A percentile compares a stretch with the other conserved stretches of the same genome.
Evolutionary conservation across 78 protist genomes (phyloP).

Genomic region (Dictyostelium capitatum): DNA sequence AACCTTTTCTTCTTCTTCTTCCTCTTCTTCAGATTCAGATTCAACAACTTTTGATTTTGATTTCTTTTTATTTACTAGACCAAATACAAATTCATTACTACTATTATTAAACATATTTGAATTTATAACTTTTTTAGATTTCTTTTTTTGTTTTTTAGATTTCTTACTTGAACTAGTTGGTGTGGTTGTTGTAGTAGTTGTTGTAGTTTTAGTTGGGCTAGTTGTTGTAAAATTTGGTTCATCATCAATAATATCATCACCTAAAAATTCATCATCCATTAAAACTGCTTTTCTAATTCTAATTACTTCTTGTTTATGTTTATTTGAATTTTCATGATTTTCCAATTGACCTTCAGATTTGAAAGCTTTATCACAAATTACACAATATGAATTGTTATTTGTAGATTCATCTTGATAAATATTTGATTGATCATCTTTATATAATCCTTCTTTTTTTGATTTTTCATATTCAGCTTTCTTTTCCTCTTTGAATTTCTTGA

Average conservation of each 20-base stretch:
- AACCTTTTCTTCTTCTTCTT: neutral
- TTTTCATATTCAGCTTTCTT: constrained; percentile 50
- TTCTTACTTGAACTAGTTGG: neutral
- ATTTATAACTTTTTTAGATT: constrained; percentile 7
- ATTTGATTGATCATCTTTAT: neutral
- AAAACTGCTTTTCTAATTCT: constrained; percentile 28
- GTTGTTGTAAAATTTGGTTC: no score
- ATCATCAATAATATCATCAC: neutral
- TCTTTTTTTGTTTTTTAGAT: constrained; percentile 14
- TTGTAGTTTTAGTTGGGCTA: neutral
- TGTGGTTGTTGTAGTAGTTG: no score
- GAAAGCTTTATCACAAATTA: constrained; percentile 85
- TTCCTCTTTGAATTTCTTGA: constrained; percentile 15
- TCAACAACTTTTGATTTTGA: neutral
- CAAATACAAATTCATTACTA: constrained; percentile 35
- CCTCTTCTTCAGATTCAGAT: neutral
- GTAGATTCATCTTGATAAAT: constrained; percentile 46
- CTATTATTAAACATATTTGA: neutral
- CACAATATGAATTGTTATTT: constrained; percentile 39
- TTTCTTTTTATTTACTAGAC: constrained; percentile 30
- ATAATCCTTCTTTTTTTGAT: neutral
- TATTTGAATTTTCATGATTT: constrained; percentile 84
- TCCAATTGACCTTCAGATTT: constrained; percentile 24
- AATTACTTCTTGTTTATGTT: constrained; percentile 57
- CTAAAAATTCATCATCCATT: neutral